Conservation (phyloP, 208 protist species). For the Giardia duodenalis region DNA sequence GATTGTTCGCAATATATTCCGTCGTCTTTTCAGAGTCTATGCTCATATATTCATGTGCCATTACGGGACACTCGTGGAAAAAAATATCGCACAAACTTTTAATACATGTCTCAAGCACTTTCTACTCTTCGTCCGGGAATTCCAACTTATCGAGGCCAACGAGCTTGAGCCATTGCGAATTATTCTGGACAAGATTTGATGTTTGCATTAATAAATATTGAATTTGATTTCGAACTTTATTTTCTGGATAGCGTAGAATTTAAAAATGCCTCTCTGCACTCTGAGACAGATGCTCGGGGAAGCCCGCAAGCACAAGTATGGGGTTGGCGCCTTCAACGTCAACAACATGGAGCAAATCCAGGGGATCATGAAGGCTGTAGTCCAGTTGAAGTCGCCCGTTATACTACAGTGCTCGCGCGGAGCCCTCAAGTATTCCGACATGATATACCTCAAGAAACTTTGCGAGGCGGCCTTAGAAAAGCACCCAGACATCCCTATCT, state of each 20-base stretch:
- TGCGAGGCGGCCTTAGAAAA: conserved; percentile 43
- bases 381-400: conserved; percentile 45
- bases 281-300: conserved; percentile 41
- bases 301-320: conserved; percentile 42
- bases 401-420: conserved; percentile 49
- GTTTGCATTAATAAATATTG: no score
- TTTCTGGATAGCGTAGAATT: no score
- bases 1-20: conserved; percentile 78
- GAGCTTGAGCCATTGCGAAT: background rate
- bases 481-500: conserved; percentile 44
- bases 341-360: conserved; percentile 51
- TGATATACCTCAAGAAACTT: conserved; percentile 46
- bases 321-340: conserved; percentile 48
- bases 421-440: conserved; percentile 47
- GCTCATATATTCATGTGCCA: conserved; percentile 65
- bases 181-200: no score
- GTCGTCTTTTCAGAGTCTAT: conserved; percentile 87
- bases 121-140: background rate
- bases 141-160: background rate
- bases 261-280: conserved; percentile 39
- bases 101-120: background rate
- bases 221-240: no score
- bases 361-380: conserved; percentile 43
- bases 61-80: background rate
- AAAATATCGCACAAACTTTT: background rate